Base-by-base conservation (phyloP, 495 filamentous ascomycete species). In the Cairneyella variabilis region DNA sequence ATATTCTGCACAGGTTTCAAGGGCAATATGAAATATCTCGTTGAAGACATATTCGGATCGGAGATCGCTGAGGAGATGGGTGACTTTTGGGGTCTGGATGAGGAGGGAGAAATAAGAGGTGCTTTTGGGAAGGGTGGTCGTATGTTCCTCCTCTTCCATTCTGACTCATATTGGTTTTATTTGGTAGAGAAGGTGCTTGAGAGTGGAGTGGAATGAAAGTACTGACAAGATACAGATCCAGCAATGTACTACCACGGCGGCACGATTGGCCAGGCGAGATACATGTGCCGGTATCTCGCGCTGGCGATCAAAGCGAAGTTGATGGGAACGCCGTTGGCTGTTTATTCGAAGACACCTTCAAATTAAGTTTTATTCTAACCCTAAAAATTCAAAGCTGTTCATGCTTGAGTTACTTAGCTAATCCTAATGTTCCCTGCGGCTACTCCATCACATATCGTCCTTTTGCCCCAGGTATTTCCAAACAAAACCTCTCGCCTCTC, bases 1-100 rank as follows among this genome's bases (percentile, higher is more conserved):
- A 36, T 72, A 4, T 72, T 68, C 62, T 66, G 62, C 41, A 72
- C 68, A 0, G 69, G 68, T 18, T 72, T 67, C 46, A 55, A 53
- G 4, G 65, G 66, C 22, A 39, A 69, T 41, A 53, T 52, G n/a
- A 51, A 54, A n/a, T 23, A 28, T 2, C 48, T 44, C 3, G 64
- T 52, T 11, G 51, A 12, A 0, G 53, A 62, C 45, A 39, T 66
- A 11, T 18, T 66, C 1, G 65, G 63, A 2, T 17, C 10, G 10
- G 64, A 69, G 14, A 58, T 70, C 27, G 66, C 58, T 0, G 61
- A 48, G 0, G 43, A 56, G 42, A 5, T 72, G 21, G 69, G 69
- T 40, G 59, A 51, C 16, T 65, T 59, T 11, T 68, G 48, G 45
- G 64, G 58, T 5, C 32, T 68, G 0, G 67, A 69, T 45, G 42